Evolutionary conservation across 805 yeast genomes (phyloP), one percentile per base, ranked within the genome.

Genomic region (Zygoascus ofunaensis): DNA sequence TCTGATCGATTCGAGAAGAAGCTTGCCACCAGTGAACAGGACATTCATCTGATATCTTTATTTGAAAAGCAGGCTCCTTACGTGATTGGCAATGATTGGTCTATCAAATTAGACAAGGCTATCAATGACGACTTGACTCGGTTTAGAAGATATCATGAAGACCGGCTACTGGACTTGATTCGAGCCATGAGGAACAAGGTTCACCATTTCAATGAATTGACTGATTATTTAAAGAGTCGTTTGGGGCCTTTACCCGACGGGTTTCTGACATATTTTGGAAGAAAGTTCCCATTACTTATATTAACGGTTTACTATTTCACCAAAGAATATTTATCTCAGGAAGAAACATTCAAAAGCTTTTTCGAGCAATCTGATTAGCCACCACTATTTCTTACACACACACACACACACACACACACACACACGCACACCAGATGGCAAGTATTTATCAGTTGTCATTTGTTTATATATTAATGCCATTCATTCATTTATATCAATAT

Each of bases 191-290:
- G 99, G 55, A 92, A 92, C 66, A 92, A 92, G 62, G 82, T 86
- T 57, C 97, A 92, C 61, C 99, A 92, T 61, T 90, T 74, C 61
- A 87, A 87, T 64, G 98, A 92, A 60, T 65, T 89, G 58, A 95
- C 96, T 1, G 71, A 65, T 7, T 74, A 68, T 12, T 69, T 92
- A 46, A 78, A 76, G 42, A 59, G 58, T 14, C 70, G 75, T 41
- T 82, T 92, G 76, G 81, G 86, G 17, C 82, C 90, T 0, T 64
- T 87, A 22, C 96, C 97, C 0, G 77, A 77, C 41, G 96, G 94
- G 0, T 92, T 85, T 59, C 83, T 86, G 61, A 62, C 68, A 37
- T 92, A 84, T 60, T 92, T 87, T 63, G 76, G 77, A 37, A 56
- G 61, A 23, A 74, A 78, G 57, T 92, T 90, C 58, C 98, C 99